Percentiles rank a stretch among this genome's conserved stretches.
Conservation (phyloP, 2,329 filamentous ascomycete species). For the Macrophomina tecta region DNA sequence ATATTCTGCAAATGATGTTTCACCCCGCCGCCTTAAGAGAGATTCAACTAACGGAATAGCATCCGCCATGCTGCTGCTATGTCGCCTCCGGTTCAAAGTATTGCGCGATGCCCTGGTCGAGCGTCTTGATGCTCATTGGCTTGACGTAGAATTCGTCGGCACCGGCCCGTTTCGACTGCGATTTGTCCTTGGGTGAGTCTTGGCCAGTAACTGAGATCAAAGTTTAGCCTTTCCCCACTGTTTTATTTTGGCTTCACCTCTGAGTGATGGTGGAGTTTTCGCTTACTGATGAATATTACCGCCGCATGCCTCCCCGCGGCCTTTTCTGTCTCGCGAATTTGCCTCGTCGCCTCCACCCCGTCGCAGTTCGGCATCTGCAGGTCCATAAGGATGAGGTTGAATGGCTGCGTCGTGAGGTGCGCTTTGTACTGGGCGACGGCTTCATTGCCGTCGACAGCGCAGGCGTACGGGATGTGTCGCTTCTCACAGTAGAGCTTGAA, state of each 20-base stretch:
- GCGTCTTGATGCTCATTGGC: constrained; percentile 42
- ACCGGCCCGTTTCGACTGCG: constrained; percentile 41
- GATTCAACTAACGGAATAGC: too few species aligned
- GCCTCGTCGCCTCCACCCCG: constrained; percentile 47
- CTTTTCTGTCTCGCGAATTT: constrained; percentile 46
- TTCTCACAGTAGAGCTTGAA: constrained; percentile 56
- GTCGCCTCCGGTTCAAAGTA: constrained; percentile 16
- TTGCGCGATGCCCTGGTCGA: constrained; percentile 26
- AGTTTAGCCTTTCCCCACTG: background rate
- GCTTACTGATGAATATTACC: constrained; percentile 42
- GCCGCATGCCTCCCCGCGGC: constrained; percentile 29
- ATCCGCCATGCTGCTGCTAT: background rate
- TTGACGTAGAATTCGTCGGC: constrained; percentile 48
- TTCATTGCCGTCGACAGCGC: constrained; percentile 53
- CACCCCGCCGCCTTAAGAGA: too few species aligned
- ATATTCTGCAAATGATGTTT: too few species aligned
- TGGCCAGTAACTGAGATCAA: constrained; percentile 40
- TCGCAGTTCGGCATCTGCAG: constrained; percentile 54
- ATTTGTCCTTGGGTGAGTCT: constrained; percentile 43
- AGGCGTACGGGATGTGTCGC: constrained; percentile 49
- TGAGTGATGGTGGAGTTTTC: too few species aligned
- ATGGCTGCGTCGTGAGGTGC: constrained; percentile 37
- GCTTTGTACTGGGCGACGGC: constrained; percentile 48
- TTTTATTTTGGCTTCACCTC: too few species aligned
- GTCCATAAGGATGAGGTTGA: constrained; percentile 52